Evolutionary conservation across 23 red algal genomes (phyloP).

Genomic region (Gracilaria domingensis): DNA sequence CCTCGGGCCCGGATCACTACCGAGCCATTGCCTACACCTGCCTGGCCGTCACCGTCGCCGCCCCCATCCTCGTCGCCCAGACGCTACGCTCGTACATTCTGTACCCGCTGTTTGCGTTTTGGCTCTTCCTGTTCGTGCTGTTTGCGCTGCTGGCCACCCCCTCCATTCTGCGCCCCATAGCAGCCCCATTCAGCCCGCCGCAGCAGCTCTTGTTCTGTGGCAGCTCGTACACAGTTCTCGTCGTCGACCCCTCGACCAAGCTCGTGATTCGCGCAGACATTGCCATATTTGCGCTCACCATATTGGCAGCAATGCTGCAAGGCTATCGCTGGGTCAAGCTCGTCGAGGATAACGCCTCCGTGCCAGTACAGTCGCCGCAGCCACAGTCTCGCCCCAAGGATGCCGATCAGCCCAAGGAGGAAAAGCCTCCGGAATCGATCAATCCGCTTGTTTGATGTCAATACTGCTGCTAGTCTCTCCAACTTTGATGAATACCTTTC

Average conservation of each 20-base stretch:
- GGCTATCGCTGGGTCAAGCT: conserved; percentile 55
- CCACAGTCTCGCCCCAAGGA: not conserved
- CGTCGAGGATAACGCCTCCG: not conserved
- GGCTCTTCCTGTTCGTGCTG: conserved; percentile 24
- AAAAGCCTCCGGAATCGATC: not conserved
- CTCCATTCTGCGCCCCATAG: conserved; percentile 37
- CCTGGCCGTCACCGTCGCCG: conserved; percentile 21
- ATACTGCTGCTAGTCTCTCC: not conserved
- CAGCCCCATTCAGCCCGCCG: not conserved
- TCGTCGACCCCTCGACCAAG: conserved; percentile 40
- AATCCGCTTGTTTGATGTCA: not conserved
- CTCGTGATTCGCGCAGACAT: conserved; percentile 25
- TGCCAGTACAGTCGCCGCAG: not conserved
- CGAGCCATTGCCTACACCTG: conserved; percentile 53
- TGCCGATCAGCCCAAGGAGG: not conserved
- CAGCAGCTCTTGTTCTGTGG: conserved; percentile 24
- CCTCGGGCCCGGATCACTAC: conserved; percentile 39
- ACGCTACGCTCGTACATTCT: conserved; percentile 39
- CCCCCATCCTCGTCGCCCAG: conserved; percentile 43
- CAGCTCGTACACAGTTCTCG: conserved; percentile 2
- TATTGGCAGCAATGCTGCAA: conserved; percentile 36
- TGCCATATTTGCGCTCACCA: conserved; percentile 41
- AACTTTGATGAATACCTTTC: no score
- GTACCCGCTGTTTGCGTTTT: conserved; percentile 52
- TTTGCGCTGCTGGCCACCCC: conserved; percentile 54